Conservation (phyloP, 1,284 basidiomycete species). For the Trametes versicolor region DNA sequence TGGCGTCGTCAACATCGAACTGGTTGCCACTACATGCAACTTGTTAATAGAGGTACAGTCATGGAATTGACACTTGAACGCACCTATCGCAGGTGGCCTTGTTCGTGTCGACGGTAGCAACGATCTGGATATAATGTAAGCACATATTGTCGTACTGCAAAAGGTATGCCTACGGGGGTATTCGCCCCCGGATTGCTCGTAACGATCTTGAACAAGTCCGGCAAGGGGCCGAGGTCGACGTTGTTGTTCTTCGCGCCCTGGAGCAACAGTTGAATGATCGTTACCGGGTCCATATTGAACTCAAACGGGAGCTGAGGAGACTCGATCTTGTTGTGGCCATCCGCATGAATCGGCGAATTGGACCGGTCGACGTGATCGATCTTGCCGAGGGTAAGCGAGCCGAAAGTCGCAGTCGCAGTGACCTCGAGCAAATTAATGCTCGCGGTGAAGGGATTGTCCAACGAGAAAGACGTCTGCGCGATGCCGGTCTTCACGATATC, state of each 20-base stretch:
- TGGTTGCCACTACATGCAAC: slow-evolving; percentile 61
- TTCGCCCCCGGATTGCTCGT: slow-evolving; percentile 60
- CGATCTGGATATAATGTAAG: slow-evolving; percentile 50
- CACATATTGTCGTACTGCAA: neutral
- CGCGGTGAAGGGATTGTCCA: slow-evolving; percentile 82
- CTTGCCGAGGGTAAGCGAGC: slow-evolving; percentile 61
- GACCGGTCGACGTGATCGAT: slow-evolving; percentile 57
- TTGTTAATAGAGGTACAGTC: neutral
- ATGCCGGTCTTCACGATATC: slow-evolving; percentile 68
- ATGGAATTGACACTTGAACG: slow-evolving; percentile 9
- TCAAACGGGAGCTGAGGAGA: slow-evolving; percentile 69
- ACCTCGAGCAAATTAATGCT: slow-evolving; percentile 74
- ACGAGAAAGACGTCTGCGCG: slow-evolving; percentile 62
- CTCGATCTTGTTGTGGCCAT: slow-evolving; percentile 68
- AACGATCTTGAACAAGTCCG: slow-evolving; percentile 66
- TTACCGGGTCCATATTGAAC: slow-evolving; percentile 72
- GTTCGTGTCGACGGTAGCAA: slow-evolving; percentile 63
- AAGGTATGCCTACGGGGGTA: slow-evolving; percentile 47
- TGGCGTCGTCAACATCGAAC: slow-evolving; percentile 67
- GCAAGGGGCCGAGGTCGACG: slow-evolving; percentile 73
- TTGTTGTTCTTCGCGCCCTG: slow-evolving; percentile 62
- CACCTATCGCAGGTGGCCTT: slow-evolving; percentile 65
- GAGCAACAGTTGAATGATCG: slow-evolving; percentile 68
- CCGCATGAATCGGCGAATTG: slow-evolving; percentile 65
- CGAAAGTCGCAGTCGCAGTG: slow-evolving; percentile 65